Base-by-base conservation (phyloP, 805 yeast species). In the Starmerella cellae region DNA sequence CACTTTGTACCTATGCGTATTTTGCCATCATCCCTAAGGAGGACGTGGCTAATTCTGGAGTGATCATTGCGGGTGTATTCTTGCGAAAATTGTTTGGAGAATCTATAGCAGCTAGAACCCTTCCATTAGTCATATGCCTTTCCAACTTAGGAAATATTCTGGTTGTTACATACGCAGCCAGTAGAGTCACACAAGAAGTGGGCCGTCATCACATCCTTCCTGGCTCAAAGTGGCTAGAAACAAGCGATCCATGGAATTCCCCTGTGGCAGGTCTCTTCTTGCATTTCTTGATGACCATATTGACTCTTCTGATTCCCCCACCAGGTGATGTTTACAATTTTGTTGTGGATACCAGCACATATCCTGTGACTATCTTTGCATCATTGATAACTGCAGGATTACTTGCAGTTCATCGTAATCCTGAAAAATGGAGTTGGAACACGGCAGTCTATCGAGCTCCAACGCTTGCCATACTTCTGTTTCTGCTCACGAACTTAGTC, bases 121-220 rank as follows among this genome's bases (percentile, higher is more conserved):
- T 76, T 27, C 81, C 82, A 1, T 55, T 75, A 10, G 59, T 74
- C 18, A 75, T 76, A n/a, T 70, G 79, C 3, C 55, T 73, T 19
- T 76, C 80, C 14, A 76, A 75, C 42, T 60, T 77, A 35, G 82
- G 82, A 2, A 77, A 76, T 50, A 76, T 76, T 11, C 60, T 76
- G 38, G 82, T 77, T 29, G 82, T 76, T 3, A 65, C 75, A 5
- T 77, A 69, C 53, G 77, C 81, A 3, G 77, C 73, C 44, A 67
- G 77, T 6, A 57, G 74, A 28, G 77, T 77, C 35, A 73, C 71
- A 51, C 73, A 71, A 49, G 79, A 73, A 48, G 60, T 76, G 36
- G 80, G 77, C 1, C 60, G 56, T 35, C 75, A 72, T 50, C 50
- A 62, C 17, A 43, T 68, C 14, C 53, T 76, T 14, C 82, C 82